phyloP scores from a whole-genome alignment of 2,329 filamentous ascomycete species.

The Penicillium frequentans region DNA sequence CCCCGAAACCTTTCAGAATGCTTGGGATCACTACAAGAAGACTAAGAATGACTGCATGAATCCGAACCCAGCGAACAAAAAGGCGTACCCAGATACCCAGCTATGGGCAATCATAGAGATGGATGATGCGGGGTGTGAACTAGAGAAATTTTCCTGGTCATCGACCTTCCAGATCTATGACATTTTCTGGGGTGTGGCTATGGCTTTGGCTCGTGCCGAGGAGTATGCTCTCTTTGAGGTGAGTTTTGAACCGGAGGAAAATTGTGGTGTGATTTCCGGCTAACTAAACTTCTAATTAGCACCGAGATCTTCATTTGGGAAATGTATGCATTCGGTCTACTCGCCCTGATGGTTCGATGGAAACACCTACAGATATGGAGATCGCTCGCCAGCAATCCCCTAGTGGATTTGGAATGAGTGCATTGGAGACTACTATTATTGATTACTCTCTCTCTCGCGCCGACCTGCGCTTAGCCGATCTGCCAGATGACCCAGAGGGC shows the following conservation, averaged over 20 bases:
- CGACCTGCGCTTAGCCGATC: slow-evolving; percentile 39
- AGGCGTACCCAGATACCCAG: slow-evolving; percentile 55
- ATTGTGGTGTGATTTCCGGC: neutral
- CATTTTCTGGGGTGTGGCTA: slow-evolving; percentile 66
- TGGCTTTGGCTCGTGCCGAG: slow-evolving; percentile 62
- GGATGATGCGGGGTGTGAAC: slow-evolving; percentile 63
- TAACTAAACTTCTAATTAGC: slow-evolving; percentile 34
- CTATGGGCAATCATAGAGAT: slow-evolving; percentile 66
- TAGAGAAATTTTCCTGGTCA: slow-evolving; percentile 48
- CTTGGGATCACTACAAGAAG: slow-evolving; percentile 42
- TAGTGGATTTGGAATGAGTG: slow-evolving; percentile 53
- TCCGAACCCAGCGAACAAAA: slow-evolving; percentile 56
- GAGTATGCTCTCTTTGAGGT: slow-evolving; percentile 60
- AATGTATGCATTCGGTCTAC: slow-evolving; percentile 60
- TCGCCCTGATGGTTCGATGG: slow-evolving; percentile 30
- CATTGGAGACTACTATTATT: slow-evolving; percentile 63
- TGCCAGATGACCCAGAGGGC: slow-evolving; percentile 23
- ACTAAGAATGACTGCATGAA: slow-evolving; percentile 51
- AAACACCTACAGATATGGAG: slow-evolving; percentile 33
- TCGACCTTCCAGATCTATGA: slow-evolving; percentile 57
- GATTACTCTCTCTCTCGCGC: slow-evolving; percentile 69
- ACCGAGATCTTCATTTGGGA: slow-evolving; percentile 66
- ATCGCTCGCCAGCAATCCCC: slow-evolving; percentile 31
- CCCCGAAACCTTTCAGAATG: slow-evolving; percentile 51
- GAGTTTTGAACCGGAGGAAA: neutral